Evolutionary conservation across 257 asterid species (phyloP).

Genomic region (Apocynum venetum): DNA sequence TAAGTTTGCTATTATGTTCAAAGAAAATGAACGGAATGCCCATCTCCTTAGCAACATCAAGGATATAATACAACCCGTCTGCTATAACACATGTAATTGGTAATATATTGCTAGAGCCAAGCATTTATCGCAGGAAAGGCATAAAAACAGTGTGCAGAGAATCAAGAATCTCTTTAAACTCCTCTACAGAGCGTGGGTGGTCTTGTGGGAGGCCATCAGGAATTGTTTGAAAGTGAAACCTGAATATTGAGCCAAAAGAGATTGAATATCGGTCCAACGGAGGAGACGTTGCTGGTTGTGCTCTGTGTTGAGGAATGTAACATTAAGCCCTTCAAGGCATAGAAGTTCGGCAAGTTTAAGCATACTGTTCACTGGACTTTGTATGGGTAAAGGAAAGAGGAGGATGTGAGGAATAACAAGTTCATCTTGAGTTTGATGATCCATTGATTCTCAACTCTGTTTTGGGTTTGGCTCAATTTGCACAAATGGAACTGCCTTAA

Average conservation of each 20-base stretch:
- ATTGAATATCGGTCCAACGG: slow-evolving; percentile 6
- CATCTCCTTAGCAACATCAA: slow-evolving; percentile 12
- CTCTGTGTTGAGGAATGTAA: slow-evolving; percentile 22
- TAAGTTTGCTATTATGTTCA: slow-evolving; percentile 12
- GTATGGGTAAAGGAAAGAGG: slow-evolving; percentile 27
- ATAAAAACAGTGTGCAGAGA: slow-evolving; percentile 2
- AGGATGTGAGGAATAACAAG: slow-evolving; percentile 18
- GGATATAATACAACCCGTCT: slow-evolving; percentile 10
- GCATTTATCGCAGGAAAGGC: slow-evolving; percentile 6
- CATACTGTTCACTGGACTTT: slow-evolving; percentile 25
- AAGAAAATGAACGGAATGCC: slow-evolving; percentile 19
- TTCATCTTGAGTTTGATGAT: background rate
- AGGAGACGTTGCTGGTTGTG: slow-evolving; percentile 22
- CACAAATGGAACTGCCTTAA: too few species aligned
- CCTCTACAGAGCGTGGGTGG: slow-evolving; percentile 16
- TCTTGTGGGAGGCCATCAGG: slow-evolving; percentile 29
- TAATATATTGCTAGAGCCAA: too few species aligned
- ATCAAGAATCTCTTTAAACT: slow-evolving; percentile 9
- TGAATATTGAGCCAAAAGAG: slow-evolving; percentile 17
- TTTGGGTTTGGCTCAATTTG: too few species aligned
- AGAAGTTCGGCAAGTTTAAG: slow-evolving; percentile 32
- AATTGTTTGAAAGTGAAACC: slow-evolving; percentile 14
- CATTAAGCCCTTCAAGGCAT: slow-evolving; percentile 20
- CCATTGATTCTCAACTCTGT: too few species aligned
- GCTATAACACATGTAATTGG: slow-evolving; percentile 18